A percentile compares a stretch with the other conserved stretches of the same genome.
These are phyloP conservation scores for Aegilops longissima DNA, from an alignment of 176 grass and related monocot genomes.

Conservation along the genomic window DNA sequence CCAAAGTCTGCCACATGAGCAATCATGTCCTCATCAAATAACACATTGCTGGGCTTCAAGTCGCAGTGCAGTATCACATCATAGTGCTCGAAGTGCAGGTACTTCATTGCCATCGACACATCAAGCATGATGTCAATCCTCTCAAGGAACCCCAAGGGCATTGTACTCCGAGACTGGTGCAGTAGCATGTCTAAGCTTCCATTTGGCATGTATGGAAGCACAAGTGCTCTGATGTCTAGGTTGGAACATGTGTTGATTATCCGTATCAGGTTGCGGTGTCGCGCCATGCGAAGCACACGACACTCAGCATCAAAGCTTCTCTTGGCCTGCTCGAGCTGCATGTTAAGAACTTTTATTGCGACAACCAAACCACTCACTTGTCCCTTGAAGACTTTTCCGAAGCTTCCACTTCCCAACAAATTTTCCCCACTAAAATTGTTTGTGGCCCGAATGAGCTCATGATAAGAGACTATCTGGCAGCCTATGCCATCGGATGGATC, in stretches of 20 bases:
- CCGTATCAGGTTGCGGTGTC: neutral
- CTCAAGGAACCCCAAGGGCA: neutral
- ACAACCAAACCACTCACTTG: neutral
- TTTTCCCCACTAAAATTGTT: neutral
- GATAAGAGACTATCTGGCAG: neutral
- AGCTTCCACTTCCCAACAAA: neutral
- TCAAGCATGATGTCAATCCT: neutral
- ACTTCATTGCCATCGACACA: neutral
- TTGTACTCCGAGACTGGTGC: neutral
- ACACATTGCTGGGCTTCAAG: neutral
- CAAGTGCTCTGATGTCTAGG: neutral
- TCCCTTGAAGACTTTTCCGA: neutral
- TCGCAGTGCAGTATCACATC: neutral
- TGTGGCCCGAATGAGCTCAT: neutral
- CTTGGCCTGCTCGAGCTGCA: neutral
- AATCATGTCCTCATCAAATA: neutral
- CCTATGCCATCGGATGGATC: no score
- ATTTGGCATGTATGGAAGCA: constrained; percentile 3
- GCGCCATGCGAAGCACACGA: neutral
- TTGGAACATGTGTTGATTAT: neutral
- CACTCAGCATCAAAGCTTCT: neutral
- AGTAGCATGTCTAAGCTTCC: neutral
- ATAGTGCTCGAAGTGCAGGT: neutral
- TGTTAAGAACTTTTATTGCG: neutral
- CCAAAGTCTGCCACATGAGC: neutral